Percentiles rank a stretch among this genome's conserved stretches.
Evolutionary conservation across 2,329 filamentous ascomycete genomes (phyloP).

Genomic region (Talaromyces piceae): DNA sequence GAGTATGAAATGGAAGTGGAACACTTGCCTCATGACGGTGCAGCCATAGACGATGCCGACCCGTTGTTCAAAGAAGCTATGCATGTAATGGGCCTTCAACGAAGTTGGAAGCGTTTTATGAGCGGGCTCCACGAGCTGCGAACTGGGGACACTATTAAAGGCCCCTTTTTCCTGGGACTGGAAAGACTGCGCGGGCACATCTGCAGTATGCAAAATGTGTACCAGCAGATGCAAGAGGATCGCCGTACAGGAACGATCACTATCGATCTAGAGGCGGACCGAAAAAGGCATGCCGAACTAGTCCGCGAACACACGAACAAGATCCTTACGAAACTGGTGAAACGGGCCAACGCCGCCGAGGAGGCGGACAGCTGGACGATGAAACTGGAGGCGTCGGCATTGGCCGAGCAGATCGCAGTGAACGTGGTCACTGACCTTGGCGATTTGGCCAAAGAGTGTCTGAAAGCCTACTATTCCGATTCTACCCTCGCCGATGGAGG

Average conservation of each 20-base stretch:
- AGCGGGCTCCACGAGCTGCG: not conserved
- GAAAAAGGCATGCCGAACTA: not conserved
- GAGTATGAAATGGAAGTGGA: not conserved
- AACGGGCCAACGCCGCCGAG: conserved; percentile 1
- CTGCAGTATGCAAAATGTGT: not conserved
- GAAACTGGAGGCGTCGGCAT: conserved; percentile 5
- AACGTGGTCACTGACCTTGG: conserved; percentile 16
- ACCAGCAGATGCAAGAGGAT: conserved; percentile 7
- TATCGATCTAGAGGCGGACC: not conserved
- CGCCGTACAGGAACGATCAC: conserved; percentile 1
- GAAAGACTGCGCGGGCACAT: conserved; percentile 2
- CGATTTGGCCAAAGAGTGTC: conserved; percentile 14
- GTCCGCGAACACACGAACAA: conserved; percentile 1
- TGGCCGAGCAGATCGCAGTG: conserved; percentile 16
- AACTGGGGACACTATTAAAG: not conserved
- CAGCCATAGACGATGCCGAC: not conserved
- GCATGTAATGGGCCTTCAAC: conserved; percentile 2
- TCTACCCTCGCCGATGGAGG: conserved; percentile 10
- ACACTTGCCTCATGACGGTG: not conserved
- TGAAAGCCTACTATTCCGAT: conserved; percentile 15
- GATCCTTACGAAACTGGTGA: not conserved
- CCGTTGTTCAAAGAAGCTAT: conserved; percentile 3
- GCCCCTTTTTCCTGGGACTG: not conserved
- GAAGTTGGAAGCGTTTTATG: conserved; percentile 4
- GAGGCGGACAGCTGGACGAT: not conserved